Base-by-base conservation (phyloP, 2,329 filamentous ascomycete species). In the Aspergillus novofumigatus region DNA sequence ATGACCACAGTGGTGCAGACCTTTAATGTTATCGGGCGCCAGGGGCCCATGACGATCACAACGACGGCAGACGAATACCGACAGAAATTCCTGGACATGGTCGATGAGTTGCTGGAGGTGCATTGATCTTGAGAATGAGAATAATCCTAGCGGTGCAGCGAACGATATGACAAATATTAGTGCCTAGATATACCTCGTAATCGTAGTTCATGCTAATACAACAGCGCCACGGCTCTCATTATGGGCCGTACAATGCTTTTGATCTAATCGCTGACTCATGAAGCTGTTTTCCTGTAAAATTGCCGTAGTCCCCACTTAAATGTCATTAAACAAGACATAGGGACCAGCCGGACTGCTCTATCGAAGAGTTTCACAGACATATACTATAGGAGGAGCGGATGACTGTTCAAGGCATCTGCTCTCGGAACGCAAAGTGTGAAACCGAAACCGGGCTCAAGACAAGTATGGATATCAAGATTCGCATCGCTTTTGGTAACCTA, bases 41-140 rank as follows among this genome's bases (percentile, higher is more conserved):
- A 87, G 63, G 88, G 87, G 0, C 87, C 84, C 0, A 92, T 91
- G 88, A 88, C 84, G 58, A 89, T 91, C 54, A 91, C 88, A 0
- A 87, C 88, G 0, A 83, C 83, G 5, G 83, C 86, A 9, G 76
- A 78, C 0, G 89, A 91, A 72, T 92, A 92, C 65, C 78, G 86
- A 14, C 71, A 81, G 61, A 76, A 82, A 49, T 85, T 85, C 58
- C 62, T 84, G 41, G 67, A 71, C 7, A 83, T 85, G 81, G 76
- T 83, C 6, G 71, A 77, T 32, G 72, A 72, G 5, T 73, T 80
- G 56, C 66, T 81, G 42, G 72, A 79, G 56, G 65, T 75, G 17
- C 59, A 67, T 49, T 32, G 59, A 47, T 41, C 49, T 20, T 28
- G 25, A 47, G 21, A 51, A 50, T 17, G 26, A 44, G 29, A 55